phyloP scores from a whole-genome alignment of 1,284 basidiomycete genomes.

The Veloboletus limbatus region DNA sequence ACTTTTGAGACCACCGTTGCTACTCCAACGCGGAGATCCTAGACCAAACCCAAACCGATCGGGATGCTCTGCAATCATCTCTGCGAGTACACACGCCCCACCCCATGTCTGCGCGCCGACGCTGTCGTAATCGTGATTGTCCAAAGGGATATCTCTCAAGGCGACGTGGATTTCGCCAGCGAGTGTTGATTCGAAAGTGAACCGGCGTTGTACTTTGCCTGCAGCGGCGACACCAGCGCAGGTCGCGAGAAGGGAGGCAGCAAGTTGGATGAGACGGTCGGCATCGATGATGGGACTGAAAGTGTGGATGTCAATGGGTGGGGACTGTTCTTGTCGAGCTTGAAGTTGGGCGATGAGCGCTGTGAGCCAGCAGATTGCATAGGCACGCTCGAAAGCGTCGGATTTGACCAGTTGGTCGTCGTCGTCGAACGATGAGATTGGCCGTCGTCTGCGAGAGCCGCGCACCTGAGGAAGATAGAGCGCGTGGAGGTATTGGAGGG shows the following conservation, averaged over 20 bases:
- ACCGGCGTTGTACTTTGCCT: constrained; percentile 43
- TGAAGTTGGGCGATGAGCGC: constrained; percentile 45
- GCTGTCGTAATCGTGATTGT: constrained; percentile 69
- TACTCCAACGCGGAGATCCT: no score
- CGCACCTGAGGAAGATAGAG: constrained; percentile 39
- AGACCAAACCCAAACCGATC: constrained; percentile 44
- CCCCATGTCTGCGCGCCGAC: constrained; percentile 94
- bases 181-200: constrained; percentile 35
- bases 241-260: constrained; percentile 62
- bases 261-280: constrained; percentile 41
- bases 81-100: constrained; percentile 77
- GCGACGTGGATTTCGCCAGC: constrained; percentile 39
- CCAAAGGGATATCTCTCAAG: constrained; percentile 72
- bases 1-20: no score
- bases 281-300: constrained; percentile 15
- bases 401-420: constrained; percentile 19
- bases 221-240: constrained; percentile 60
- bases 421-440: not conserved
- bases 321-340: no score
- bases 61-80: constrained; percentile 68
- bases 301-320: no score
- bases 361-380: constrained; percentile 70
- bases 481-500: constrained; percentile 26
- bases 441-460: constrained; percentile 28
- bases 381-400: constrained; percentile 67